Base-by-base conservation (phyloP, 2,329 filamentous ascomycete genomes). In the Talaromyces funiculosus region DNA sequence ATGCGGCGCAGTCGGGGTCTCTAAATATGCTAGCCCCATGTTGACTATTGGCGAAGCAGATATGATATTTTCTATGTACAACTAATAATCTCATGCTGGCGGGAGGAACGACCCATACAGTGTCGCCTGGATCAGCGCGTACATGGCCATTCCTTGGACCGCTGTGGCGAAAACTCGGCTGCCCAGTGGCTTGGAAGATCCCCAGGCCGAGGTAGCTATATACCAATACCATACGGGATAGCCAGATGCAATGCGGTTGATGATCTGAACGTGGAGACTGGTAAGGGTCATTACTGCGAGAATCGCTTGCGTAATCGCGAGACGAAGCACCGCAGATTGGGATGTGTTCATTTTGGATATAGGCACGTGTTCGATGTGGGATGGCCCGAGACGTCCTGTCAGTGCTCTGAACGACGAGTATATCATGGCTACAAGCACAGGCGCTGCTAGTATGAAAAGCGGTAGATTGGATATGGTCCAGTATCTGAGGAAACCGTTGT, bases 211-310 rank as follows among this genome's bases (percentile, higher is more conserved):
- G 18, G 75, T 76, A 0, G 89, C 90, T 40, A 96, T 72, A 80
- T 88, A 90, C 81, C 89, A 87, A 71, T 96, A 94, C 91, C 92
- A 97, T 18, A 94, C 75, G 1, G 92, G 90, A 73, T 93, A 96
- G 0, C 87, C 93, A 0, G 92, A 96, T 1, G 90, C 88, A 16
- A 99, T 82, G 24, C 94, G 85, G 47, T 89, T 96, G 68, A 97
- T 88, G 66, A 99, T 95, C 75, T 99, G 94, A 26, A 97, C 89
- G 71, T 99, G 94, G 70, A 95, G 96, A 64, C 80, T 90, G 12
- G 87, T 90, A 20, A 92, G 74, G 20, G 91, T 90, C 62, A 93
- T 73, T 2, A 84, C 63, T 1, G 88, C 87, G 18, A 99, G 79
- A 3, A 92, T 61, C 1, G 89, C 74, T 73, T 99, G 93, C 3